These are phyloP conservation scores for Myxozyma kluyveri DNA, from an alignment of 805 yeast genomes.

Conservation along the genomic window DNA sequence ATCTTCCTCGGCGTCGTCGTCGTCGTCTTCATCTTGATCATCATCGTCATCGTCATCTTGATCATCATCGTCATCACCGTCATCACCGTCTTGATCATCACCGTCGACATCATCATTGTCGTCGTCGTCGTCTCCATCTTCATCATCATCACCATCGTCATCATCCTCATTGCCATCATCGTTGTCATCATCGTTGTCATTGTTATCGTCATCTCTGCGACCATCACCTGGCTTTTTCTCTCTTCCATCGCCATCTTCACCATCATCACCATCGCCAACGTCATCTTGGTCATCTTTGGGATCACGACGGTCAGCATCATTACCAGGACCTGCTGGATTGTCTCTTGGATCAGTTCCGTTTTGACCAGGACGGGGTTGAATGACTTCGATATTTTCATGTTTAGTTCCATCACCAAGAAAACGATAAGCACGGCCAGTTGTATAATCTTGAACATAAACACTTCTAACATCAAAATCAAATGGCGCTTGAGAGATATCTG, in stretches of 20 bases:
- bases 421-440: constrained; percentile 46
- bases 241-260: background rate
- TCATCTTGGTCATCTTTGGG: constrained; percentile 57
- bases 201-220: constrained; percentile 60
- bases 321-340: constrained; percentile 58
- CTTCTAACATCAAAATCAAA: constrained; percentile 57
- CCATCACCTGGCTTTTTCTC: constrained; percentile 57
- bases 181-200: constrained; percentile 65
- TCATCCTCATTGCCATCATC: constrained; percentile 43
- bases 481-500: constrained; percentile 65
- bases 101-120: background rate
- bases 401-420: constrained; percentile 45
- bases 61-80: background rate
- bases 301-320: constrained; percentile 76
- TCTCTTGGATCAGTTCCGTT: constrained; percentile 51
- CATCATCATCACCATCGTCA: background rate
- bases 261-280: constrained; percentile 56
- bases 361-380: constrained; percentile 40
- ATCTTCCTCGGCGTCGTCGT: background rate
- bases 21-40: background rate
- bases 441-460: constrained; percentile 57
- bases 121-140: background rate
- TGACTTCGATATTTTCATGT: constrained; percentile 43
- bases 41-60: background rate
- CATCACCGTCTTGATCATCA: background rate